phyloP scores from a whole-genome alignment of 805 yeast genomes.

The Saturnispora besseyi region DNA sequence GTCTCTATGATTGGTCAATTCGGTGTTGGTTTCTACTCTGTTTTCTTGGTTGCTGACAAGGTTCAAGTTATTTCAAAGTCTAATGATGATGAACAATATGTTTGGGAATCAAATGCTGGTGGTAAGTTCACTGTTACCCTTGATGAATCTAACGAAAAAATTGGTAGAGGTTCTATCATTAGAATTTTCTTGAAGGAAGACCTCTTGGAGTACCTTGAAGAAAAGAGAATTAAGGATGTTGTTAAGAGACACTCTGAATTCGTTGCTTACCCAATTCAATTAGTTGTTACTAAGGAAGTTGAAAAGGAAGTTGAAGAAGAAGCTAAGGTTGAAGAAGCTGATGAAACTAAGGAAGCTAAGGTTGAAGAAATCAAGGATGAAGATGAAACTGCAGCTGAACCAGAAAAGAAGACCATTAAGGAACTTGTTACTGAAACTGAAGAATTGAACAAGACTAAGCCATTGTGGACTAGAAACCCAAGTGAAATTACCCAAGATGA shows the following conservation, averaged over 20 bases:
- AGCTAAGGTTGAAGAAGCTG: conserved; percentile 40
- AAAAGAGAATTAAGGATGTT: conserved; percentile 98
- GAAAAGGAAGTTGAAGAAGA: conserved; percentile 91
- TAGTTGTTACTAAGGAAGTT: conserved; percentile 96
- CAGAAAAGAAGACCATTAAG: conserved; percentile 80
- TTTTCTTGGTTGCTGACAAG: conserved; percentile 97
- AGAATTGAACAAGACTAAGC: conserved; percentile 98
- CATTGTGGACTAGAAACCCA: conserved; percentile 99
- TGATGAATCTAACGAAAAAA: conserved; percentile 77
- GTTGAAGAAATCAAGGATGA: conserved; percentile 45
- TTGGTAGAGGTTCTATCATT: conserved; percentile 91
- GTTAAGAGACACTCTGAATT: conserved; percentile 99
- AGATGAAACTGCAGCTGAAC: conserved; percentile 43
- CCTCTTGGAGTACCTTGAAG: conserved; percentile 98
- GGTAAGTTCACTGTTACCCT: conserved; percentile 96
- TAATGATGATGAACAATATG: conserved; percentile 98
- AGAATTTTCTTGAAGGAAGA: conserved; percentile 98
- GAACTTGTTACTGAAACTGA: conserved; percentile 93
- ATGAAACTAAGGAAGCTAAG: conserved; percentile 45
- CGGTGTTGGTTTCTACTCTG: conserved; percentile 99
- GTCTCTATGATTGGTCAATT: conserved; percentile 99
- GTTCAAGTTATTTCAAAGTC: conserved; percentile 97
- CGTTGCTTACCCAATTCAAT: conserved; percentile 98
- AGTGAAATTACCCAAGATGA: conserved; percentile 95
- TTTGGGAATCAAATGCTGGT: conserved; percentile 99